Evolutionary conservation across 148 eudicot genomes (phyloP), one percentile per base, ranked within the genome.

Genomic region (Chenopodium quinoa): DNA sequence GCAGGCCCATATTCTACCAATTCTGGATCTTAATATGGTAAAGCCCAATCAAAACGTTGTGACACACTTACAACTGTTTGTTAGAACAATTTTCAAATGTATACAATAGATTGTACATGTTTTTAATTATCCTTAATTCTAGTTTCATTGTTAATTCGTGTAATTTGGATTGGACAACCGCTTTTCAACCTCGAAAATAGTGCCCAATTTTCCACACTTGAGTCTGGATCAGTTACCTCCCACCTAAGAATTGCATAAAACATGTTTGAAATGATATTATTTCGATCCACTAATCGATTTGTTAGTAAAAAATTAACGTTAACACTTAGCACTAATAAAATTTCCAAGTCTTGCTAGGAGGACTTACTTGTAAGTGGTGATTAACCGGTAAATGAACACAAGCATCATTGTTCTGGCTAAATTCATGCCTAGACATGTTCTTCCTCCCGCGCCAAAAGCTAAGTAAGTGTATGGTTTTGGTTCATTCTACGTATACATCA

Each of bases 401-500:
- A 89, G 85, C 91, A 89, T 85, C 91, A 89, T 89, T 63, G 85
- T 75, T 73, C 77, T 85, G 1, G 91, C 89, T 50, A 87, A 83
- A 76, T 82, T 89, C 89, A 83, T 80, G 52, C 89, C 89, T 48
- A 89, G 78, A 70, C 91, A 89, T 60, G 89, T 85, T 79, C 91
- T 87, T 56, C 85, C 85, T n/a, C 91, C 91, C 67, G 85, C 88
- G 10, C 91, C 91, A 79, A 89, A 89, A 20, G 88, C 88, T 87
- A 89, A 83, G 71, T 83, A 87, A 63, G 88, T 87, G 80, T 89
- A 87, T 65, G 88, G 82, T 75, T 83, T 89, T 20, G 88, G 73
- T 46, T 87, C 88, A 73, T 87, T 86, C 91, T 87, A 72, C 69
- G 19, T 83, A 22, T 44, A 1, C 3, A 25, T 27, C 16, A 50